A percentile compares a stretch with the other conserved stretches of the same genome.
These are phyloP conservation scores for Bacterosira constricta DNA, from an alignment of 108 stramenopile species.

Conservation along the genomic window DNA sequence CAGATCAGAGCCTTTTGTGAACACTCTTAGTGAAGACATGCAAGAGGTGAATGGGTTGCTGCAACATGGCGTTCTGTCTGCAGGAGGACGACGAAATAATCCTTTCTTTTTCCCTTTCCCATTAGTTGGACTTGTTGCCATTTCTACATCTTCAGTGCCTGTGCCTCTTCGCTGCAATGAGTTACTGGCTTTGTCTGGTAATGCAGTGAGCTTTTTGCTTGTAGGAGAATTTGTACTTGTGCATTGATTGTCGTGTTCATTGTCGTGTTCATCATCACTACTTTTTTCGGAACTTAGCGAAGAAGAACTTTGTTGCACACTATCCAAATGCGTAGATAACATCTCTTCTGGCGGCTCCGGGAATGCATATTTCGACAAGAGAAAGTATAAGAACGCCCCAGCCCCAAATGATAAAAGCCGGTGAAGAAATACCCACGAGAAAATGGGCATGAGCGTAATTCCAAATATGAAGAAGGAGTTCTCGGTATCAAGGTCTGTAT, in stretches of 20 bases:
- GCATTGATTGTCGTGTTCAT: slow-evolving; percentile 13
- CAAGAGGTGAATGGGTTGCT: slow-evolving; percentile 5
- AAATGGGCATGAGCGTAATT: slow-evolving; percentile 45
- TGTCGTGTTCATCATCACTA: slow-evolving; percentile 20
- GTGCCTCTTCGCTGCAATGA: slow-evolving; percentile 27
- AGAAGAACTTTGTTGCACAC: background rate
- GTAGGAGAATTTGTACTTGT: slow-evolving; percentile 3
- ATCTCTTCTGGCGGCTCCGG: slow-evolving; percentile 78
- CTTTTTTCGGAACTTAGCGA: background rate
- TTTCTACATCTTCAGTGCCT: slow-evolving; percentile 15
- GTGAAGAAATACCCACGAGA: slow-evolving; percentile 34
- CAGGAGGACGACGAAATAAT: background rate
- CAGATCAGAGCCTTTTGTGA: slow-evolving; percentile 55
- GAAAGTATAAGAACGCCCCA: slow-evolving; percentile 33
- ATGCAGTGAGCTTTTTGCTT: slow-evolving; percentile 5
- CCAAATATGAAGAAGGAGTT: slow-evolving; percentile 47
- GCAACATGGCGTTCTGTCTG: slow-evolving; percentile 13
- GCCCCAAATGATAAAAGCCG: slow-evolving; percentile 40
- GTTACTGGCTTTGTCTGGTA: background rate
- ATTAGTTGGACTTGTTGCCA: slow-evolving; percentile 4
- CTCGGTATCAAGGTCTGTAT: slow-evolving; percentile 1
- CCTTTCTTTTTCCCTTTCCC: slow-evolving; percentile 21
- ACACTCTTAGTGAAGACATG: slow-evolving; percentile 16
- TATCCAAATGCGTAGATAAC: slow-evolving; percentile 33
- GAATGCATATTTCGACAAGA: slow-evolving; percentile 56